phyloP scores from a whole-genome alignment of 129 eudicot genomes.

The Dittrichia graveolens region DNA sequence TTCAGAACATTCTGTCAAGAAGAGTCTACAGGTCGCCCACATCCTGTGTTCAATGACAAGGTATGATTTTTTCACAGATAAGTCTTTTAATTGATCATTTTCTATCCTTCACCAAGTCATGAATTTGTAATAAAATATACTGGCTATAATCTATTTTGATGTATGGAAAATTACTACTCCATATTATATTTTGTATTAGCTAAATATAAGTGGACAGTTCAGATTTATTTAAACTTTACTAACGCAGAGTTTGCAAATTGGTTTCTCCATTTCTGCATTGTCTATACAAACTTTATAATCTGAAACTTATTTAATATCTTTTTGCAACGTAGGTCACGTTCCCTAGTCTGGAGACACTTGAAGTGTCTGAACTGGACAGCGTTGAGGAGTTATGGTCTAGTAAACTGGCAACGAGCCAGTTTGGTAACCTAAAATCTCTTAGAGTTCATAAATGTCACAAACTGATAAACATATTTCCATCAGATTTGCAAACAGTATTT shows the following conservation, averaged over 20 bases:
- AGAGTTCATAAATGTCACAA: constrained; percentile 35
- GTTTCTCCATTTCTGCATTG: background rate
- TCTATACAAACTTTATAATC: background rate
- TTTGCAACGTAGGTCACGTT: constrained; percentile 30
- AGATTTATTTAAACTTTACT: background rate
- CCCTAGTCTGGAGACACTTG: constrained; percentile 38
- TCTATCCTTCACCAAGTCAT: background rate
- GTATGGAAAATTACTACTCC: background rate
- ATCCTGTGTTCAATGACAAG: constrained; percentile 34
- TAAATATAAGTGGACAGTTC: background rate
- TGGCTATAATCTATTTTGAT: background rate
- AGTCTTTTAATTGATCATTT: background rate
- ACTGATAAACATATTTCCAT: constrained; percentile 38
- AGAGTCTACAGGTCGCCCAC: constrained; percentile 14
- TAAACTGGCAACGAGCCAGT: constrained; percentile 27
- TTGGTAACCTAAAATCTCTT: constrained; percentile 31
- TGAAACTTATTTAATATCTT: background rate
- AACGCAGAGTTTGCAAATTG: background rate
- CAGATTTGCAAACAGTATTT: constrained; percentile 28
- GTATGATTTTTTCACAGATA: constrained; percentile 19
- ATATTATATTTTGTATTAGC: background rate
- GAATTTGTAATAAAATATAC: background rate
- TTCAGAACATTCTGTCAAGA: constrained; percentile 36
- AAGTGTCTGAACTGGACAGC: constrained; percentile 43
- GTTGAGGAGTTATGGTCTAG: constrained; percentile 36